Conservation (phyloP, 2,329 filamentous ascomycete genomes). For the Cladorrhinum sp. region DNA sequence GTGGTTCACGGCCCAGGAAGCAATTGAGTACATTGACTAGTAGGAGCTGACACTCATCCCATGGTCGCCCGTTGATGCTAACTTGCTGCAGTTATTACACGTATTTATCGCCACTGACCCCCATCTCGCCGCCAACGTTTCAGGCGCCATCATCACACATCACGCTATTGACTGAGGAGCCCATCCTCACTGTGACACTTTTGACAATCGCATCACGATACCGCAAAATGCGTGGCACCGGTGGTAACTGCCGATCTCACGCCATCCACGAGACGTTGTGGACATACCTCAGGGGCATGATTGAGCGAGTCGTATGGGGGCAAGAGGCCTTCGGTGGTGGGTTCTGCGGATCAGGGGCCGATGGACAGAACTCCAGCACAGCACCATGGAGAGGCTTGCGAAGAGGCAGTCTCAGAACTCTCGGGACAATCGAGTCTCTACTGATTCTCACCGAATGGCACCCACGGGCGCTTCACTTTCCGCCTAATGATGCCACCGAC, state of each 20-base stretch:
- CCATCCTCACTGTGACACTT: slow-evolving; percentile 86
- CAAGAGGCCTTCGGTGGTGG: slow-evolving; percentile 93
- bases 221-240: slow-evolving; percentile 73
- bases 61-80: background rate
- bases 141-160: slow-evolving; percentile 75
- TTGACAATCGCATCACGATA: slow-evolving; percentile 90
- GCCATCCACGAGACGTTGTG: slow-evolving; percentile 94
- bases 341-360: slow-evolving; percentile 70
- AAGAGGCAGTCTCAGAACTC: slow-evolving; percentile 77
- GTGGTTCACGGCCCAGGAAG: slow-evolving; percentile 93
- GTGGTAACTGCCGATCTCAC: slow-evolving; percentile 78
- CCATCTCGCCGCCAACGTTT: slow-evolving; percentile 89
- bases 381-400: slow-evolving; percentile 67
- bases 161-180: slow-evolving; percentile 82
- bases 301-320: slow-evolving; percentile 90
- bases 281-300: slow-evolving; percentile 92
- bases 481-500: slow-evolving; percentile 71
- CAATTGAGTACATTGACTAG: slow-evolving; percentile 92
- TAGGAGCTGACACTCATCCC: slow-evolving; percentile 40
- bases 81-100: slow-evolving; percentile 69
- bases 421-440: slow-evolving; percentile 91
- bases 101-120: slow-evolving; percentile 85
- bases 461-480: slow-evolving; percentile 89
- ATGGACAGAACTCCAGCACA: slow-evolving; percentile 63
- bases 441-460: slow-evolving; percentile 98